Conservation (phyloP, 192 early-diverging fungal genomes). For the Podila epicladia region DNA sequence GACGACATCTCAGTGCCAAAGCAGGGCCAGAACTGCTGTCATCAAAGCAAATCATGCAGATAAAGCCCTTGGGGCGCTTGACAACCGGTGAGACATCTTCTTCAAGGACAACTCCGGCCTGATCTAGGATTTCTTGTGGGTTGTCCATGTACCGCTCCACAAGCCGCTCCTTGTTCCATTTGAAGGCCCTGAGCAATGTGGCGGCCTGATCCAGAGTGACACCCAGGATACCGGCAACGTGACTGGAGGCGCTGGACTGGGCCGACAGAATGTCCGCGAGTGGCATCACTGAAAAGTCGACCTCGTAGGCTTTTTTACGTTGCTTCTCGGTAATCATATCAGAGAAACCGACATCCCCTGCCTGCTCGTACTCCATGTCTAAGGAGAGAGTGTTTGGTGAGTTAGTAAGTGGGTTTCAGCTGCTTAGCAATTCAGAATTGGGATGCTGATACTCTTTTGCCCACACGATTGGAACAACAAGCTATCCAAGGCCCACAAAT, state of each 20-base stretch:
- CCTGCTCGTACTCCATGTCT: slow-evolving; percentile 61
- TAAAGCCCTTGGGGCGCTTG: slow-evolving; percentile 60
- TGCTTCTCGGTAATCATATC: slow-evolving; percentile 68
- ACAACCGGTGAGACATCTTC: slow-evolving; percentile 53
- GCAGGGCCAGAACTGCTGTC: slow-evolving; percentile 68
- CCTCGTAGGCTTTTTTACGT: slow-evolving; percentile 73
- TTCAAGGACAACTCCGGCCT: slow-evolving; percentile 78
- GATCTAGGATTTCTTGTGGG: slow-evolving; percentile 63
- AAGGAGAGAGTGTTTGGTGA: neutral
- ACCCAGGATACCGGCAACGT: slow-evolving; percentile 81
- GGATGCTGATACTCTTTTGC: too few species aligned
- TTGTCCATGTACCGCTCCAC: slow-evolving; percentile 84
- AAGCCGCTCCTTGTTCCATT: slow-evolving; percentile 89
- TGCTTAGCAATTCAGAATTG: neutral
- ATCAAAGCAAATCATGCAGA: slow-evolving; percentile 93
- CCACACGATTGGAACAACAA: too few species aligned
- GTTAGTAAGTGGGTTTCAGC: neutral
- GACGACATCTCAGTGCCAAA: slow-evolving; percentile 84
- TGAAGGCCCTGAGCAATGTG: slow-evolving; percentile 79
- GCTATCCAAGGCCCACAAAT: too few species aligned
- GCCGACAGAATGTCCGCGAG: slow-evolving; percentile 64
- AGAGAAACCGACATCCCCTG: slow-evolving; percentile 65
- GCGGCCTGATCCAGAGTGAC: slow-evolving; percentile 72
- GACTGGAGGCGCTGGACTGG: slow-evolving; percentile 73
- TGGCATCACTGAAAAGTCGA: slow-evolving; percentile 78